These are phyloP conservation scores for Daldinia eschscholtzii DNA, from an alignment of 2,329 filamentous ascomycete genomes.

Conservation along the genomic window DNA sequence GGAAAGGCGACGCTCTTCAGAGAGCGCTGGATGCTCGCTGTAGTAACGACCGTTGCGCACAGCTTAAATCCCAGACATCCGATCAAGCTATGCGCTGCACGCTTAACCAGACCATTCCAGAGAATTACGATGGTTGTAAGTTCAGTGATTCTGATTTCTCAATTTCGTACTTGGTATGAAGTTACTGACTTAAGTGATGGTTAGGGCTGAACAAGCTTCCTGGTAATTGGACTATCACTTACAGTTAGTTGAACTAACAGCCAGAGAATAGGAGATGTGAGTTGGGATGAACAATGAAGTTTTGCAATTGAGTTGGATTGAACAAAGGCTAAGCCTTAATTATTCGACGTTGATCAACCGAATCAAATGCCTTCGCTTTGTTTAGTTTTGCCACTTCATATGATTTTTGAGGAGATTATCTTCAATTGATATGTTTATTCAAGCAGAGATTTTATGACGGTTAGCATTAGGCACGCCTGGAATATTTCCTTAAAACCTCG, in stretches of 20 bases:
- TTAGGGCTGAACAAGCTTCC: constrained; percentile 37
- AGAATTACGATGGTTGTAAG: constrained; percentile 42
- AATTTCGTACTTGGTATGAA: neutral
- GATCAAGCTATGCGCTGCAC: constrained; percentile 41
- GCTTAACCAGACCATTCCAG: constrained; percentile 37
- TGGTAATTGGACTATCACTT: constrained; percentile 40
- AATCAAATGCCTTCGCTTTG: neutral
- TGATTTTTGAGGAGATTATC: too few relatives aligned
- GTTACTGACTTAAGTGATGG: constrained; percentile 11
- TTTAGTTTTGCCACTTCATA: too few relatives aligned
- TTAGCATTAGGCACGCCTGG: too few relatives aligned
- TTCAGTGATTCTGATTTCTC: neutral
- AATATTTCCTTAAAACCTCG: too few relatives aligned
- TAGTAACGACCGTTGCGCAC: constrained; percentile 45
- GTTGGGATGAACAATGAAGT: neutral
- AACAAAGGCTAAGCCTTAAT: neutral
- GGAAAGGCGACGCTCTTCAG: constrained; percentile 54
- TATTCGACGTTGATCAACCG: neutral
- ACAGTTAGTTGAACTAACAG: constrained; percentile 15
- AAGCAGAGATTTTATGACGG: too few relatives aligned
- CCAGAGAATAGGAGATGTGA: neutral
- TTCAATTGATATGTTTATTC: too few relatives aligned
- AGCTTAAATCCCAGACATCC: constrained; percentile 40
- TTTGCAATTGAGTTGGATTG: neutral
- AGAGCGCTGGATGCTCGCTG: constrained; percentile 48